Base-by-base conservation (phyloP, 352 stramenopile species). In the Pythium apleroticum region DNA sequence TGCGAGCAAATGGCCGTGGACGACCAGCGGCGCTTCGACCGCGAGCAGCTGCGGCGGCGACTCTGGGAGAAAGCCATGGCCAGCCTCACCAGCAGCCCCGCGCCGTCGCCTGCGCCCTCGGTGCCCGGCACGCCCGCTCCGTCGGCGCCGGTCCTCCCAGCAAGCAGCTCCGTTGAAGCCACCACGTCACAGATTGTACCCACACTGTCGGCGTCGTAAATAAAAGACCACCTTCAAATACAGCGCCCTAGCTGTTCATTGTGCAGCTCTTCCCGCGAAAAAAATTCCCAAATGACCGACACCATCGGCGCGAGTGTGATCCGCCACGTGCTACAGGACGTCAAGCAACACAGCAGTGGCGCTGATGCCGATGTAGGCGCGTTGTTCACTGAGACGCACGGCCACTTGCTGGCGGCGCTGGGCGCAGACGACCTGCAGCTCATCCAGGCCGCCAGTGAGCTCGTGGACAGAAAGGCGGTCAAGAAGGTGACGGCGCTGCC, bases 61-160 rank as follows among this genome's bases (percentile, higher is more conserved):
- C 75, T 88, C 31, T 86, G 78, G 77, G 72, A 88, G 50, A 90
- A 88, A 41, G 75, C 81, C 9, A 78, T 76, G 59, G 59, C 63
- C 6, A 75, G 62, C 39, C 54, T 56, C 39, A 50, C 46, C 10
- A 71, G 58, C 49, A 74, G 63, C 28, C 65, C 65, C 8, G 65
- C 59, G 27, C 39, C 59, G 20, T 69, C 63, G 9, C 49, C 63
- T 7, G 48, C 27, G 7, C 55, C 39, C n/a, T 30, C 55, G 3
- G 37, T 24, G 15, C 15, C 55, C 4, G 50, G 19, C 7, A 45
- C 52, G 20, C 52, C 52, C n/a, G 28, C 31, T 17, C 24, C 27
- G n/a, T n/a, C 4, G 15, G 5, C 30, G 10, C 10, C 5, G 30
- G 0, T 33, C 5, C 30, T 10, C 30, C 30, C 30, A 1, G n/a